Evolutionary conservation across 1,139 yeast species (phyloP).

Genomic region (Hyphopichia wangnamkhiaoensis): DNA sequence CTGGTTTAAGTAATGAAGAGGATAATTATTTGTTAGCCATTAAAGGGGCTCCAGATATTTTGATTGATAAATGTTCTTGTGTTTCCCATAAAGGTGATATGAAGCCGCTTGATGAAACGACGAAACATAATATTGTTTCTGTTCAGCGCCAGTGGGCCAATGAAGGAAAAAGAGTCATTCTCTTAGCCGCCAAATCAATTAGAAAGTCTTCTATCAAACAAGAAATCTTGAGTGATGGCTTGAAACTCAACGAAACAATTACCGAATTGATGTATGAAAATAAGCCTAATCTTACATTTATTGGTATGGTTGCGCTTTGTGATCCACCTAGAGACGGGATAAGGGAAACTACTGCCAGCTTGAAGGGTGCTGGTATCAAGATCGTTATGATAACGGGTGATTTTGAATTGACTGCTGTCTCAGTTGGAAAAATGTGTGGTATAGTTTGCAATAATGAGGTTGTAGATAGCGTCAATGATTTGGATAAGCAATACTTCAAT

Average conservation of each 20-base stretch:
- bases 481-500: conserved; percentile 12
- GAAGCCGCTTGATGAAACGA: conserved; percentile 13
- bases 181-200: conserved; percentile 32
- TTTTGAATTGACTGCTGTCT: conserved; percentile 52
- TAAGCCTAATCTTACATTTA: conserved; percentile 24
- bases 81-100: conserved; percentile 16
- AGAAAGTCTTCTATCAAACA: conserved; percentile 10
- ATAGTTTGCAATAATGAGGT: conserved; percentile 28
- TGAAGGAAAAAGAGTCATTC: conserved; percentile 48
- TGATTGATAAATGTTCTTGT: conserved; percentile 33
- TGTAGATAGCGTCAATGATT: conserved; percentile 25
- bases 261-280: conserved; percentile 10
- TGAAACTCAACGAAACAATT: conserved; percentile 1
- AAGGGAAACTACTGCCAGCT: conserved; percentile 35
- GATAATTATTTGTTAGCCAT: conserved; percentile 29
- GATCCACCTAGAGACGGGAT: conserved; percentile 54
- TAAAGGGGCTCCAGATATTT: conserved; percentile 55
- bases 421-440: conserved; percentile 52
- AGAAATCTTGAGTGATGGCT: conserved; percentile 2
- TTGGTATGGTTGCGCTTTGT: conserved; percentile 50
- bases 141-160: conserved; percentile 41
- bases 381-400: conserved; percentile 59
- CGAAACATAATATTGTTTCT: conserved; percentile 17
- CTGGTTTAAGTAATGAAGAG: conserved; percentile 12
- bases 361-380: conserved; percentile 51